Evolutionary conservation across 2,329 filamentous ascomycete genomes (phyloP).

Genomic region (Stagonosporopsis rhizophila): DNA sequence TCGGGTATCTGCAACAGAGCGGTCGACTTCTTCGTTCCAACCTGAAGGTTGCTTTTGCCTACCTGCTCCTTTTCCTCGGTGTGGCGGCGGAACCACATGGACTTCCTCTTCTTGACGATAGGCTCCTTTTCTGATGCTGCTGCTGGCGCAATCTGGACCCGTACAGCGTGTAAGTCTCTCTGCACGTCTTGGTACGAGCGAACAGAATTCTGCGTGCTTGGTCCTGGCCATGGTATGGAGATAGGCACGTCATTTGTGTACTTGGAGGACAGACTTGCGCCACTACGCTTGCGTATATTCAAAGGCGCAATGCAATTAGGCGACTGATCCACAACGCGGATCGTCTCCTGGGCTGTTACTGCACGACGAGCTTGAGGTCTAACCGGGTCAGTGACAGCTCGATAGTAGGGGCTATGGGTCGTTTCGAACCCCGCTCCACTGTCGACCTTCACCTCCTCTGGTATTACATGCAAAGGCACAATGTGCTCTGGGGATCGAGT

Average conservation of each 20-base stretch:
- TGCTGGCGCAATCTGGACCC: conserved; percentile 17
- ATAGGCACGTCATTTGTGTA: conserved; percentile 18
- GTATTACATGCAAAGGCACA: conserved; percentile 58
- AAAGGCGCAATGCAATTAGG: conserved; percentile 61
- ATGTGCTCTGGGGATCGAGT: conserved; percentile 39
- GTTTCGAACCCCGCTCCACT: conserved; percentile 40
- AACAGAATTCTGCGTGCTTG: conserved; percentile 21
- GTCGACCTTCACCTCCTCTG: conserved; percentile 56
- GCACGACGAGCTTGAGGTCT: conserved; percentile 36
- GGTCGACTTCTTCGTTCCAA: conserved; percentile 38
- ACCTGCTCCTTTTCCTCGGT: conserved; percentile 43
- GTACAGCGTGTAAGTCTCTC: conserved; percentile 28
- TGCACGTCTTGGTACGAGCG: conserved; percentile 32
- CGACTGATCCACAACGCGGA: conserved; percentile 64
- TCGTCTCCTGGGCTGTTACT: conserved; percentile 53
- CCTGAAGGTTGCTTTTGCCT: conserved; percentile 33
- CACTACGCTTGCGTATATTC: conserved; percentile 61
- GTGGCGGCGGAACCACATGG: conserved; percentile 55
- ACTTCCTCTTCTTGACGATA: conserved; percentile 53
- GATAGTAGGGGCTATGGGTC: conserved; percentile 38
- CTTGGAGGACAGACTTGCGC: conserved; percentile 39
- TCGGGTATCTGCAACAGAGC: conserved; percentile 42
- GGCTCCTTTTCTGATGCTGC: conserved; percentile 34
- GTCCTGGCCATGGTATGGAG: conserved; percentile 26
- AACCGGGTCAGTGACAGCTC: conserved; percentile 55